Evolutionary conservation across 352 stramenopile species (phyloP), one percentile per base, ranked within the genome.

Genomic region (Globisporangium lucens): DNA sequence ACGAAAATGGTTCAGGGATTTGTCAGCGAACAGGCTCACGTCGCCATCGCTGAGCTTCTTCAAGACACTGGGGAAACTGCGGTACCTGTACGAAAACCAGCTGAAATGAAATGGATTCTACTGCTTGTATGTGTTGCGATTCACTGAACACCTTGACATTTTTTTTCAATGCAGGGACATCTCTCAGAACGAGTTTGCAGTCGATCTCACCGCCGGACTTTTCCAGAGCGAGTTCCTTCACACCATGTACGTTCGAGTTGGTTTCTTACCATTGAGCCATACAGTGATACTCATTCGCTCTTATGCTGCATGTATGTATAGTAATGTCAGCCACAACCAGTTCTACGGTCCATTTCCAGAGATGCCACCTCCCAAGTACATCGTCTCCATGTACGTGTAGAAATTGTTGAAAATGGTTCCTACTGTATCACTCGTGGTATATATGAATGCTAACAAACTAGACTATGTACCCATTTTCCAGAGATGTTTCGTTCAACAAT

Each of bases 401-500:
- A 8, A 4, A 22, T n/a, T n/a, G 15, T 49, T 49, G 41, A 22
- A 49, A 47, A 22, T 49, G 41, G 41, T 49, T 47, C 38, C 13
- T 20, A 47, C 24, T 24, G 24, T 24, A 24, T 46, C 12, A 47
- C 38, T n/a, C 38, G 13, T 47, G 38, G 15, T 43, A 47, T 47
- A 24, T 47, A 47, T 47, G 38, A 46, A 20, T 12, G 8, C 46
- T 69, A 12, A 22, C 24, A 20, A 6, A 17, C 46, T 51, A 29
- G 30, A 29, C 43, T 46, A n/a, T 24, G 24, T 24, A 24, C 0
- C 30, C 29, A 35, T 47, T 22, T 8, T 52, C 17, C 65, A 91
- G 83, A 38, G 83, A 91, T 66, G 22, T 89, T 5, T 89, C 83
- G 3, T 65, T 75, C 41, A 91, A 92, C 58, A 36, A 68, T 0